Evolutionary conservation across 148 eudicot species (phyloP), one percentile per base, ranked within the genome.

Genomic region (Linanthus parryae): DNA sequence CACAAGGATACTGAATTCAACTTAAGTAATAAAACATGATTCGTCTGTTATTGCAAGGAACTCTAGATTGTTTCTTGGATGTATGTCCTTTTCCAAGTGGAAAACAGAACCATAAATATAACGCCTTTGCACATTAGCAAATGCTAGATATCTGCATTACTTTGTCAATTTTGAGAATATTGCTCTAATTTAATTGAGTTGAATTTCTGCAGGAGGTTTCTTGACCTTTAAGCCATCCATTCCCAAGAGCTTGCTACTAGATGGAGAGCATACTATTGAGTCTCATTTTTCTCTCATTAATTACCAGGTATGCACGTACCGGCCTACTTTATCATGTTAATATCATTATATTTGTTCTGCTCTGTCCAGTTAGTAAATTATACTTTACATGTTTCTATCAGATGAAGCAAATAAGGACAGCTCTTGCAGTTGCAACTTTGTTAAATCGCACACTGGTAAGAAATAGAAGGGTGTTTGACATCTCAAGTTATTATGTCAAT

Each of bases 321-420:
- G 18, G 26, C 54, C 48, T 43, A 27, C 9, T 39, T 48, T 31
- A 31, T 31, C 11, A 31, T 31, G 9, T 20, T 57, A 34, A 28
- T 64, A 24, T 44, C 19, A 53, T 42, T 19, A 25, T 59, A 38
- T 23, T 47, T 2, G 29, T 27, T 40, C 35, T 37, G 15, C 14
- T 40, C 10, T 44, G 22, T 25, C 17, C 56, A 55, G 61, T 4
- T 62, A 41, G 38, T 55, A 45, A 44, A 28, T 45, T 7, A 4
- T 51, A 20, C 39, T 49, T 8, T 48, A 5, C 54, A 70, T 58
- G 57, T 28, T 54, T 55, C 22, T 66, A 59, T 54, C 88, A 87
- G 99, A 71, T 82, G 15, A 87, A 92, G 70, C 99, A 87, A 73
- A 92, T 92, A 73, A 75, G 94, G 59, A 80, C 81, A 41, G 99